Conservation (phyloP, 2,329 filamentous ascomycete genomes). For the Trichoderma oligosporum region DNA sequence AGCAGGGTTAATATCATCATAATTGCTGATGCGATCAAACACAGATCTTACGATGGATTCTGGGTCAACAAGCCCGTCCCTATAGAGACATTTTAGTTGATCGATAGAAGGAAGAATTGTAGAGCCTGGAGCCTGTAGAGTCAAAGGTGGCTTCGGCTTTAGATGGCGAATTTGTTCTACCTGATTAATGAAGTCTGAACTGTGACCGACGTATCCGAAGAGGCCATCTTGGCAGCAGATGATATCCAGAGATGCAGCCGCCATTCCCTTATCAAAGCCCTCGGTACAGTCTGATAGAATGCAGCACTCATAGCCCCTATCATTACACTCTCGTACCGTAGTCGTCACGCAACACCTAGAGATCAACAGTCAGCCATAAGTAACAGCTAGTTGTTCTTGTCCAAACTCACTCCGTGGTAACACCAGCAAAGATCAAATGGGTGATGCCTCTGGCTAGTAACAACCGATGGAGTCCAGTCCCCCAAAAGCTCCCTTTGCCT, state of each 20-base stretch:
- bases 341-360: not conserved
- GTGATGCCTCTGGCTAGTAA: conserved; percentile 6
- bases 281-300: not conserved
- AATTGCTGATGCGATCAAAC: not conserved
- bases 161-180: not conserved
- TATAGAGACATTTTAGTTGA: not conserved
- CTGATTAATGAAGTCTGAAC: not conserved
- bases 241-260: not conserved
- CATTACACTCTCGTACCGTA: not conserved
- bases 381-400: not conserved
- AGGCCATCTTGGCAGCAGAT: not conserved
- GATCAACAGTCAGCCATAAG: not conserved
- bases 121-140: not conserved
- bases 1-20: not conserved
- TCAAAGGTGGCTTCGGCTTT: too few relatives aligned
- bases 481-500: conserved; percentile 10
- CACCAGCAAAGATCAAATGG: conserved; percentile 1
- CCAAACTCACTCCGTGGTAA: not conserved
- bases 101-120: not conserved
- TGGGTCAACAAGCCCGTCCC: not conserved
- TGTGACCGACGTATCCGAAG: not conserved
- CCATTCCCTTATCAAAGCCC: not conserved
- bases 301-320: conserved; percentile 7
- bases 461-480: not conserved
- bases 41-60: not conserved